Evolutionary conservation across 495 filamentous ascomycete species (phyloP).

Genomic region (Aspergillus diversus): DNA sequence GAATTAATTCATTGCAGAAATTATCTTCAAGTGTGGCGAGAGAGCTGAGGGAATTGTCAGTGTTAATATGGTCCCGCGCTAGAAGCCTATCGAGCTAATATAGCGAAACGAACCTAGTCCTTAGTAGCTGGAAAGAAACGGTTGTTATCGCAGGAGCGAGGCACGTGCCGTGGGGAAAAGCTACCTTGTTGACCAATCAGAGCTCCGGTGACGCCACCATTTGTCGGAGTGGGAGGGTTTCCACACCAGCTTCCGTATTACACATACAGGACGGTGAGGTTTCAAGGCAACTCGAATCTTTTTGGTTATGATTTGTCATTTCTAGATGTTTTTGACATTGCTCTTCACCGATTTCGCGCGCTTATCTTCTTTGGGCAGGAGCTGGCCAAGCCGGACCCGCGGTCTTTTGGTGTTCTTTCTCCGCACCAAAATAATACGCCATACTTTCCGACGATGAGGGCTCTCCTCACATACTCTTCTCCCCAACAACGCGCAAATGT

Average conservation of each 20-base stretch:
- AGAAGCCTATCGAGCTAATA: background rate
- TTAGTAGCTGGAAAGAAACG: constrained; percentile 6
- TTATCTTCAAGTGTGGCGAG: background rate
- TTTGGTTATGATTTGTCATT: background rate
- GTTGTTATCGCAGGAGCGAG: constrained; percentile 12
- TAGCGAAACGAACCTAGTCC: background rate
- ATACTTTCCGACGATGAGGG: background rate
- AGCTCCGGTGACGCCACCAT: background rate
- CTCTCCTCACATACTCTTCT: background rate
- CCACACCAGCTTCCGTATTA: background rate
- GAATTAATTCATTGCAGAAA: background rate
- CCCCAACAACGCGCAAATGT: background rate
- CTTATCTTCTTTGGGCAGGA: too few species aligned
- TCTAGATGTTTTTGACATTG: too few species aligned
- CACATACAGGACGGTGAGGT: background rate
- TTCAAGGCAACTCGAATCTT: background rate
- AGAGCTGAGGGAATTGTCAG: background rate
- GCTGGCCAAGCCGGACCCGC: too few species aligned
- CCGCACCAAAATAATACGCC: background rate
- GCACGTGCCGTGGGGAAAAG: constrained; percentile 14
- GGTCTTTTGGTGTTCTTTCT: background rate
- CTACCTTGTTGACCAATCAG: constrained; percentile 12
- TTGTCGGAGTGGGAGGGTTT: background rate
- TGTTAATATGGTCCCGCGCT: constrained; percentile 4
- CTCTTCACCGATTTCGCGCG: too few species aligned